These are phyloP conservation scores for Domatiomyces globalis DNA, from an alignment of 2,329 filamentous ascomycete species.

Conservation along the genomic window DNA sequence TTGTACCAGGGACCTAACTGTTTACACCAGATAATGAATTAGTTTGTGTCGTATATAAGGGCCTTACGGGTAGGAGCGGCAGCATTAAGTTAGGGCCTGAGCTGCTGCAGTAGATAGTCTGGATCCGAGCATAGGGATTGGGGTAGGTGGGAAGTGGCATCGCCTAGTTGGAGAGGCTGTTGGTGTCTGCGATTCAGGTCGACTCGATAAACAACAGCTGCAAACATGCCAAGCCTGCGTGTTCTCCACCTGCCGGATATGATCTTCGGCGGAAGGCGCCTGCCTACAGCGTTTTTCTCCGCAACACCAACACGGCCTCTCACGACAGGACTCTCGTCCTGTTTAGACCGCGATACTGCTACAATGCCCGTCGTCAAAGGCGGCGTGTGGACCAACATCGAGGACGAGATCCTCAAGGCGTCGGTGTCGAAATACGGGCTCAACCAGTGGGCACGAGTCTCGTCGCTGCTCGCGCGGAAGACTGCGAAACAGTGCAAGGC, in stretches of 20 bases:
- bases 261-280: neutral
- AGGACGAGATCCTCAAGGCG: conserved; percentile 95
- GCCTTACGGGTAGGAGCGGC: too few relatives aligned
- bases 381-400: conserved; percentile 55
- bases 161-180: too few relatives aligned
- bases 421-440: conserved; percentile 88
- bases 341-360: conserved; percentile 3
- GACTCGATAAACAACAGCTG: too few relatives aligned
- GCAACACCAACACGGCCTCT: neutral
- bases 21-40: too few relatives aligned
- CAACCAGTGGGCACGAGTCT: conserved; percentile 97
- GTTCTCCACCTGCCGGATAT: neutral
- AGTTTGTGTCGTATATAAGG: too few relatives aligned
- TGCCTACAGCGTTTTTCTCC: neutral
- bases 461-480: conserved; percentile 89
- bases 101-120: too few relatives aligned
- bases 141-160: too few relatives aligned
- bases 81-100: too few relatives aligned
- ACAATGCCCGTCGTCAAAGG: conserved; percentile 53
- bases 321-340: neutral
- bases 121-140: too few relatives aligned
- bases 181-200: too few relatives aligned
- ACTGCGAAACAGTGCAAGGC: conserved; percentile 99
- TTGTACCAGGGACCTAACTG: too few relatives aligned
- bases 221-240: neutral